phyloP scores from a whole-genome alignment of 441 rosid species.

The Biscutella auriculata region DNA sequence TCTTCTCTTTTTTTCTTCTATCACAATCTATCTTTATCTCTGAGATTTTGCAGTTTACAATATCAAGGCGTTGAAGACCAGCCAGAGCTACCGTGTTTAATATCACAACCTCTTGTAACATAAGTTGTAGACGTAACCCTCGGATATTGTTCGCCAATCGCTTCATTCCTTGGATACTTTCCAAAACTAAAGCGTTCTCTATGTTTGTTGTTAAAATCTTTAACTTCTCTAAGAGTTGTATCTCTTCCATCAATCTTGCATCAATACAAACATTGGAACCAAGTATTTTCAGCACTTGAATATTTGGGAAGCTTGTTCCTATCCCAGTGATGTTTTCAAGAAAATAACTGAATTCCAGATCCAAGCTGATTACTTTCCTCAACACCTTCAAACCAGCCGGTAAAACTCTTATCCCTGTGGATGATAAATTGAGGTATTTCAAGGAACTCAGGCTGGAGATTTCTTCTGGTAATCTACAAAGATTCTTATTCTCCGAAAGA shows the following conservation, averaged over 20 bases:
- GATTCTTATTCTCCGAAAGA: too few relatives aligned
- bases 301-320: not conserved
- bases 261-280: not conserved
- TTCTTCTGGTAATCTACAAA: too few relatives aligned
- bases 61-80: not conserved
- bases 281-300: constrained; percentile 13
- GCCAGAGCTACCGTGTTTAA: not conserved
- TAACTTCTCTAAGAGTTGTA: constrained; percentile 11
- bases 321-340: constrained; percentile 2
- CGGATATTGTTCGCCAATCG: not conserved
- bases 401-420: too few relatives aligned
- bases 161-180: not conserved
- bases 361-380: not conserved
- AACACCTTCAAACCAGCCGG: not conserved
- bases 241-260: not conserved
- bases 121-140: not conserved
- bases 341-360: fast-evolving
- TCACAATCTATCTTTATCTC: not conserved
- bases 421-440: too few relatives aligned
- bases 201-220: not conserved
- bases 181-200: not conserved
- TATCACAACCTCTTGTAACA: not conserved
- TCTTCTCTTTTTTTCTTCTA: not conserved
- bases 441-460: too few relatives aligned
- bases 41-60: not conserved